phyloP scores from a whole-genome alignment of 2,329 filamentous ascomycete genomes.

The Colletotrichum sp. region DNA sequence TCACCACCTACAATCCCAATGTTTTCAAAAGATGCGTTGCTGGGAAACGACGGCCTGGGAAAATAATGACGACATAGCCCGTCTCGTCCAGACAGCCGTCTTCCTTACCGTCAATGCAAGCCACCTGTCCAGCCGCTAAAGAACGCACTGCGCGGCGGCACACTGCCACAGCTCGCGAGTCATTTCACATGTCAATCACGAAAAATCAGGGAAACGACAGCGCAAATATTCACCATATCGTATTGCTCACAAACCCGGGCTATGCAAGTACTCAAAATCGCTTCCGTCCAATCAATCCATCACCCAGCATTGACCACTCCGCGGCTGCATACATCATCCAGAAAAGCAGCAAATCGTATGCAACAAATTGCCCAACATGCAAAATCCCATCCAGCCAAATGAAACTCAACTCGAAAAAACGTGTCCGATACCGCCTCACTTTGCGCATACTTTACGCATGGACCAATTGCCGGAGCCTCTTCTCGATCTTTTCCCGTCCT shows the following conservation, averaged over 20 bases:
- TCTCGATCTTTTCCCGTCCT: slow-evolving; percentile 78
- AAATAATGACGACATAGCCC: background rate
- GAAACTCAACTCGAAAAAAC: background rate
- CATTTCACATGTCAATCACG: background rate
- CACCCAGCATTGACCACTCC: background rate
- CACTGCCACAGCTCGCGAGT: background rate
- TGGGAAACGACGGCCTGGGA: background rate
- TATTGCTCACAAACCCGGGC: background rate
- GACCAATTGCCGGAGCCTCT: slow-evolving; percentile 75
- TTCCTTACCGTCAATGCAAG: background rate
- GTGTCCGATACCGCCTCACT: background rate
- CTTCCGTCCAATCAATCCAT: background rate
- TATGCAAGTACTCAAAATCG: background rate
- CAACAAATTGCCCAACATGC: background rate
- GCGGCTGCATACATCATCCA: background rate
- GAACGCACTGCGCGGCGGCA: background rate
- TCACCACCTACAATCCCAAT: background rate
- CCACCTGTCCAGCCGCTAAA: background rate
- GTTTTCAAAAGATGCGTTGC: background rate
- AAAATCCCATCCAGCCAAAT: background rate
- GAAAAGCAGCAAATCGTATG: background rate
- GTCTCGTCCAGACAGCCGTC: background rate
- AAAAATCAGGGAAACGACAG: background rate
- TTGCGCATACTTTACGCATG: slow-evolving; percentile 18
- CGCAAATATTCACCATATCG: background rate